phyloP scores from a whole-genome alignment of 306 rosid genomes.

The Castanea crenata region DNA sequence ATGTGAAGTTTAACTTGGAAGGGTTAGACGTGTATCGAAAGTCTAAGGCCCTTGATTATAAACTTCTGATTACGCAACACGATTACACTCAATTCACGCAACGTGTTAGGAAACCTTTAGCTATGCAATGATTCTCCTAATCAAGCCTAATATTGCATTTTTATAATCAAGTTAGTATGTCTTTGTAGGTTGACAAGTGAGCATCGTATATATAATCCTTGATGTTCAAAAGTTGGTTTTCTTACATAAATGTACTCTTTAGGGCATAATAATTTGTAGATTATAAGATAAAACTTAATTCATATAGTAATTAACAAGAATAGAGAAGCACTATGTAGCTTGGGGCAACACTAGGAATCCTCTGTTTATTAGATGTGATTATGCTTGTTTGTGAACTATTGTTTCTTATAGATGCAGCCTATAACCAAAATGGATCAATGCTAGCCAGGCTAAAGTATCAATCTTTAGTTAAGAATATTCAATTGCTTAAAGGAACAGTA shows the following conservation, averaged over 20 bases:
- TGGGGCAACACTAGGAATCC: slow-evolving; percentile 1
- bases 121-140: slow-evolving; percentile 28
- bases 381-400: not conserved
- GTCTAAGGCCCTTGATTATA: slow-evolving; percentile 30
- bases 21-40: slow-evolving; percentile 17
- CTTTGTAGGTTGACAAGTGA: not conserved
- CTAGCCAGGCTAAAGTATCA: slow-evolving; percentile 1
- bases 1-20: slow-evolving; percentile 23
- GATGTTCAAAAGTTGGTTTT: not conserved
- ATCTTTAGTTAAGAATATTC: not conserved
- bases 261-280: not conserved
- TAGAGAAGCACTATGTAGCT: slow-evolving; percentile 3
- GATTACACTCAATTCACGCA: slow-evolving; percentile 15
- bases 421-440: not conserved
- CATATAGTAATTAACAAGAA: not conserved
- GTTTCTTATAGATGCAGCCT: not conserved
- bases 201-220: not conserved
- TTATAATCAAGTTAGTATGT: not conserved
- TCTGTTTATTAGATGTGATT: slow-evolving; percentile 4
- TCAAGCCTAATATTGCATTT: not conserved
- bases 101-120: slow-evolving; percentile 11
- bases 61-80: slow-evolving; percentile 31
- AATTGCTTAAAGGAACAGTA: not conserved
- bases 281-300: not conserved
- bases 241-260: slow-evolving; percentile 6